These are phyloP conservation scores for Aspergillus fructus DNA, from an alignment of 2,329 filamentous ascomycete species.

Conservation along the genomic window DNA sequence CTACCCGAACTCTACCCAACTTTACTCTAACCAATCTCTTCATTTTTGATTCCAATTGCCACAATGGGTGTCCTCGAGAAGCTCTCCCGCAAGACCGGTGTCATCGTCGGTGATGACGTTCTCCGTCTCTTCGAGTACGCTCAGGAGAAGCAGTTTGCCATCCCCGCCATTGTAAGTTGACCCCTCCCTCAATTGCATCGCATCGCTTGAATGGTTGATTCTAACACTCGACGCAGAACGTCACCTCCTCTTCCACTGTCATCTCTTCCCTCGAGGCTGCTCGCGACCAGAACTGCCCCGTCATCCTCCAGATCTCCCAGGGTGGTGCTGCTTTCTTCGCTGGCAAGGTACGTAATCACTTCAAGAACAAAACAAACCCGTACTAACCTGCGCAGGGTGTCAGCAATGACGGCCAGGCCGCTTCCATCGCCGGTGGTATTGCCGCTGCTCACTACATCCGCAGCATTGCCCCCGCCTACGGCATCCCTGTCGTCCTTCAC, in stretches of 20 bases:
- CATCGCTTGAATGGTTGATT: not conserved
- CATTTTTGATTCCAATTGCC: conserved; percentile 11
- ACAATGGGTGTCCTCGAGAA: conserved; percentile 52
- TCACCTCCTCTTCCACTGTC: conserved; percentile 86
- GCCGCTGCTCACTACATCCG: conserved; percentile 94
- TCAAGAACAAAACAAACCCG: not conserved
- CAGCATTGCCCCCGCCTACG: conserved; percentile 80
- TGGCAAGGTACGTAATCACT: conserved; percentile 63
- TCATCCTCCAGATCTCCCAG: conserved; percentile 91
- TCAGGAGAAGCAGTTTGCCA: conserved; percentile 82
- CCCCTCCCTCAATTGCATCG: not conserved
- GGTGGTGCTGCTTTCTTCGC: conserved; percentile 92
- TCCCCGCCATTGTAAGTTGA: conserved; percentile 71
- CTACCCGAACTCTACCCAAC: conserved; percentile 5
- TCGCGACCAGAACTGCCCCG: conserved; percentile 83
- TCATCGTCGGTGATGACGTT: conserved; percentile 68
- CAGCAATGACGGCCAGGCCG: conserved; percentile 77
- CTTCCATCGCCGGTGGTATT: conserved; percentile 82
- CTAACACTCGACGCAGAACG: conserved; percentile 58
- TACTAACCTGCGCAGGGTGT: conserved; percentile 58
- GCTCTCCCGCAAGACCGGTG: conserved; percentile 63
- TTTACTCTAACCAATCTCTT: not conserved
- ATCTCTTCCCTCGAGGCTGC: conserved; percentile 92
- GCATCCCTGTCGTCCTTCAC: conserved; percentile 88
- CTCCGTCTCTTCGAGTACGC: conserved; percentile 82